Base-by-base conservation (phyloP, 768 basidiomycete species). In the Ramaria sp. region DNA sequence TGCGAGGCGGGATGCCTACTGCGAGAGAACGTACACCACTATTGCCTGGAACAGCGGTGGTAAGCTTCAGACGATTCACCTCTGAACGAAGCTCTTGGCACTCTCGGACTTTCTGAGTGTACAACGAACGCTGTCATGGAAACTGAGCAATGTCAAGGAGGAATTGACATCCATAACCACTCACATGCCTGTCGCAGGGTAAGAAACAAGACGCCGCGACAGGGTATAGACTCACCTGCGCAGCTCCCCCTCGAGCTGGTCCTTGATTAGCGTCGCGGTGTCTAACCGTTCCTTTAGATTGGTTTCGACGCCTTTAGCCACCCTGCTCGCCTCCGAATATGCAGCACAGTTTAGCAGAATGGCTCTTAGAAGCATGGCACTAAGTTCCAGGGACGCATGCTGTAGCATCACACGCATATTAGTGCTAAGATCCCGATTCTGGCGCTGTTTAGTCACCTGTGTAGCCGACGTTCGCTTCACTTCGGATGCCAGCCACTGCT, bases 291-390 rank as follows among this genome's bases (percentile, higher is more conserved):
- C 72, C 71, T 79, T 84, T 65, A 87, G 73, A 60, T 72, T 74
- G 51, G 73, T 70, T 72, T 90, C 87, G 54, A 77, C 70, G 57
- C 68, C 71, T 69, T 83, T 87, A 46, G 86, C 79, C 62, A 72
- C 68, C 72, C 83, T 86, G 67, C 77, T 82, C 59, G 81, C 80
- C 66, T 91, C 88, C 37, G 84, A 84, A 71, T 89, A 86, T 63
- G 87, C 84, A 51, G 81, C 72, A 68, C 89, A 85, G 65, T 91
- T 91, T 73, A 86, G 79, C 58, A 91, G 78, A 68, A 91, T 91
- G 55, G 88, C 88, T 61, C 84, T 82, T 66, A 91, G 75, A 50
- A 91, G 79, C 51, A 84, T 82, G 63, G 86, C 83, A 71, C 86
- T 88, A 63, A 91, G 76, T 62, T 80, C 74, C 48, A 91, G 80